Evolutionary conservation across 768 basidiomycete genomes (phyloP), one percentile per base, ranked within the genome.

Genomic region (Mycena sanguinolenta): DNA sequence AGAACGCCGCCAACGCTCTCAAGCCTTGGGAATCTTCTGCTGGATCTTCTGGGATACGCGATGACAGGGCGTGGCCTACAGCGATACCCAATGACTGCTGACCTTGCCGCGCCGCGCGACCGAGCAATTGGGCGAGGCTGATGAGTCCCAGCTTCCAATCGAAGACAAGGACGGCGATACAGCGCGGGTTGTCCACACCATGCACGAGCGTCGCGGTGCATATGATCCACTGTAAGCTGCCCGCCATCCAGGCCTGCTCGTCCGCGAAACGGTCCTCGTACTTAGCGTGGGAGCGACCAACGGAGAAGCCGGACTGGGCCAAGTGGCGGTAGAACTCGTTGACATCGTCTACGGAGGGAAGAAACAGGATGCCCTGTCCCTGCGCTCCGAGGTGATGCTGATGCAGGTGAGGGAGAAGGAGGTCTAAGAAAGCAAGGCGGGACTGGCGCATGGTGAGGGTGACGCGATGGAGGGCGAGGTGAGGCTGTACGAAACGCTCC

Each of bases 141-240:
- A 64, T 19, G 12, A 64, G 53, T 12, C 53, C 53, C 4, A 53
- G 63, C 17, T 54, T 38, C 17, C 13, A 55, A 17, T 44, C 19
- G 3, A 32, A 25, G 12, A 64, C 8, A 14, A 55, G 42, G 27
- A 55, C 63, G 2, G 38, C 38, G 3, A n/a, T 1, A 19, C 63
- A 64, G 16, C 19, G 32, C 6, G 19, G 32, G n/a, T 64, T 64
- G 27, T 64, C 63, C 12, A 64, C 14, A 21, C 63, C 63, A 21
- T 54, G 52, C 27, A 42, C 6, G 4, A 64, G 63, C 1, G 63
- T 55, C 1, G 23, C 19, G 2, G 63, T 64, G 14, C 52, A 17
- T 1, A 54, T 16, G 17, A 64, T 55, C 63, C 63, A 64, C 5
- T 2, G 30, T 1, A 4, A 0, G 1, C 23, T 21, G 2, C 53